Base-by-base conservation (phyloP, 2,329 filamentous ascomycete genomes). In the Immersiporthe knoxdaviesiana region DNA sequence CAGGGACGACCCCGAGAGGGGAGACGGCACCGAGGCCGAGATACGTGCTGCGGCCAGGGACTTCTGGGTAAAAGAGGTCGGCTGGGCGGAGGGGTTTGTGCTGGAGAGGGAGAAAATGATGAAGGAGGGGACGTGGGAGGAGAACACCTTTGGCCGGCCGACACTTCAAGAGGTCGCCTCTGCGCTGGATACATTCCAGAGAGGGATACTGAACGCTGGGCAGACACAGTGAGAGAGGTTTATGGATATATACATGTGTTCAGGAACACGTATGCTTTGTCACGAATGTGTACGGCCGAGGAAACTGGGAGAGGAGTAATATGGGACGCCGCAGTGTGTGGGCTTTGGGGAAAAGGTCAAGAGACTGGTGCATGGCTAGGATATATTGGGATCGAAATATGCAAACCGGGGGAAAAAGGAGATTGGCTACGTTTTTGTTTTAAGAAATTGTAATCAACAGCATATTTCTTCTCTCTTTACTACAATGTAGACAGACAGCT, bases 31-130 rank as follows among this genome's bases (percentile, higher is more conserved):
- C 0, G 76, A 79, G 14, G 74, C 79, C 37, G 66, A 78, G 44
- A 78, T 79, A 39, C 66, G 71, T 14, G 16, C 56, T 16, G 70
- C 65, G 11, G 84, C 84, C 0, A 78, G 75, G 47, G 75, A 77
- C 2, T 87, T 85, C 80, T 88, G 86, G 86, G 73, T 71, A 16
- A 74, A 72, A 37, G 85, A 87, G 75, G 78, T 87, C 62, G 75
- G 79, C 35, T 80, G 77, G 41, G 83, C 86, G 0, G 83, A 85
- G 74, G 74, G 76, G 10, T 88, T 84, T 75, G 74, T 88, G 56
- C 73, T 76, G 32, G 73, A 78, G 65, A 80, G 86, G 68, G 75
- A 79, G 2, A 76, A 77, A 21, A 76, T 79, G 72, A 79, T 78
- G 70, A 73, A 70, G 12, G 66, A 67, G 7, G 84, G 84, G 2